Percentiles rank a stretch among this genome's conserved stretches.
Evolutionary conservation across 2,329 filamentous ascomycete genomes (phyloP).

Genomic region (Didymella pinodella): DNA sequence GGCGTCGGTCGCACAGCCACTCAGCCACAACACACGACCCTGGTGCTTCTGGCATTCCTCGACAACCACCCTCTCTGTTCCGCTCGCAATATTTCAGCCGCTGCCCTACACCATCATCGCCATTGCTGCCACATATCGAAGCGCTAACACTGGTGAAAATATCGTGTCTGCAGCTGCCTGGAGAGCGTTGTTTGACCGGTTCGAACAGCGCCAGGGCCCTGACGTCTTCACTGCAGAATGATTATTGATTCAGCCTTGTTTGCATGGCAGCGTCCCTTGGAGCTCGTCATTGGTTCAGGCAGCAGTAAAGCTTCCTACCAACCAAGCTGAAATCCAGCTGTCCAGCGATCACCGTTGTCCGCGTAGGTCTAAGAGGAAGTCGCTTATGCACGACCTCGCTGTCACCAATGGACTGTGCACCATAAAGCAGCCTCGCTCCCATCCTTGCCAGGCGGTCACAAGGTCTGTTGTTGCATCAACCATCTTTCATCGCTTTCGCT

Average conservation of each 20-base stretch:
- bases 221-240: not conserved
- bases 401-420: slow-evolving; percentile 10
- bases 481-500: not conserved
- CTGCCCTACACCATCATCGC: not conserved
- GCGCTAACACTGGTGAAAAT: not conserved
- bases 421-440: slow-evolving; percentile 4
- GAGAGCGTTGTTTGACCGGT: not conserved
- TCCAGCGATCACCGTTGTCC: slow-evolving; percentile 1
- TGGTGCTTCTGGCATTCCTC: not conserved
- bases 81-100: slow-evolving; percentile 1
- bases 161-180: not conserved
- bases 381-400: slow-evolving; percentile 11
- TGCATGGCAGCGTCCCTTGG: not conserved
- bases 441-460: not conserved
- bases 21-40: slow-evolving; percentile 14
- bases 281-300: slow-evolving; percentile 12
- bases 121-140: not conserved
- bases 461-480: not conserved
- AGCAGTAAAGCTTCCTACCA: slow-evolving; percentile 1
- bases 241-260: not conserved
- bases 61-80: not conserved
- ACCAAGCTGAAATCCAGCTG: slow-evolving; percentile 6
- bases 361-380: not conserved
- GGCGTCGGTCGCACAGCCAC: slow-evolving; percentile 16
- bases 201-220: not conserved